Evolutionary conservation across 805 yeast genomes (phyloP).

Genomic region (Ogataea populi-albae): DNA sequence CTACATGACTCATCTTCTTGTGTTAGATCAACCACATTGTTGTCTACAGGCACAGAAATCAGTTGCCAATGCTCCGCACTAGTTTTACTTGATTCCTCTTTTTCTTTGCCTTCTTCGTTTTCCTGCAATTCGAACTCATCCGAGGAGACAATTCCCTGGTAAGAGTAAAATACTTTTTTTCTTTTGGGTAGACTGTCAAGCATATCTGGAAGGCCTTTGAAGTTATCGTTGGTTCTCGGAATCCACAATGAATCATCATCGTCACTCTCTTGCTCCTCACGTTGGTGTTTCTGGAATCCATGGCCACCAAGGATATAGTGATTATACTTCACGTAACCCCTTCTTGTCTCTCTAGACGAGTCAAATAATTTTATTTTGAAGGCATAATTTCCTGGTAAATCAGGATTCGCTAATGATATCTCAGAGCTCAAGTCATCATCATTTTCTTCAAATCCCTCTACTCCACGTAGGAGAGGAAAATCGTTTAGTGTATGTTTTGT

Average conservation of each 20-base stretch:
- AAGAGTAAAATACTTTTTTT: conserved; percentile 33
- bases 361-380: conserved; percentile 45
- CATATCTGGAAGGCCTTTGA: conserved; percentile 39
- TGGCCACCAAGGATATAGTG: conserved; percentile 10
- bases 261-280: conserved; percentile 18
- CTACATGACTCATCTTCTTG: too few relatives aligned
- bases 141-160: conserved; percentile 18
- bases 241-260: conserved; percentile 39
- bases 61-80: neutral
- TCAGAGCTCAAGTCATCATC: conserved; percentile 42
- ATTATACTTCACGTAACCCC: conserved; percentile 15
- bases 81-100: conserved; percentile 1
- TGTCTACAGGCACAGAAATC: too few relatives aligned
- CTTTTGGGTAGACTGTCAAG: conserved; percentile 29
- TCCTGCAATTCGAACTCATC: conserved; percentile 8
- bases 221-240: conserved; percentile 40
- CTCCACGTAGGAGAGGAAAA: conserved; percentile 27
- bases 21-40: too few relatives aligned
- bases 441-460: conserved; percentile 30
- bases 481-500: conserved; percentile 20
- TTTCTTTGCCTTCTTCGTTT: conserved; percentile 4
- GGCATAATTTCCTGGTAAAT: conserved; percentile 46
- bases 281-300: conserved; percentile 4
- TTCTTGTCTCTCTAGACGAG: conserved; percentile 24
- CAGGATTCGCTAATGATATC: conserved; percentile 52